Evolutionary conservation across 345 rosid genomes (phyloP), one percentile per base, ranked within the genome.

Genomic region (Aethionema arabicum): DNA sequence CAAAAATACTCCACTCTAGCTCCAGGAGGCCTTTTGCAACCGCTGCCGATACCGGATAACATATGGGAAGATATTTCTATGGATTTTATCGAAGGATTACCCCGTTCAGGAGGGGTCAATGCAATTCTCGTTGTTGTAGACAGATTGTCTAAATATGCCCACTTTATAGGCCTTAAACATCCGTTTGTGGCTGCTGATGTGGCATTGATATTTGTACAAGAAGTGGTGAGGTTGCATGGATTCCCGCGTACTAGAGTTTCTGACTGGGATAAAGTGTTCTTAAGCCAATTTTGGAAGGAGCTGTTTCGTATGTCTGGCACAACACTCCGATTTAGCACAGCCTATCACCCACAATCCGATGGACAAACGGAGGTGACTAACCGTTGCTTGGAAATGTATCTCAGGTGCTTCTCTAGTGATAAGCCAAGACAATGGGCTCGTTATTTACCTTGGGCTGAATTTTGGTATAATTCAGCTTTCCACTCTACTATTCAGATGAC

Each of bases 41-140:
- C 16, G 2, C 21, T n/a, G 5, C 15, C 48, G 1, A 43, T 43
- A n/a, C 21, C 45, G 45, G 45, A 43, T 2, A 43, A 43, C 16
- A 43, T 43, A 11, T 43, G 48, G 48, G 48, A 43, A n/a, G 16
- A 43, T 14, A 0, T 43, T 7, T n/a, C 16, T 15, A 43, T 43
- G 15, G 48, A 43, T 4, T 43, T 43, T 43, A 13, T 43, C 8
- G 48, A 43, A n/a, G 48, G 48, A 2, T 13, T 43, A 15, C 48
- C 48, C 8, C 21, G 6, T 3, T 43, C 48, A 0, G 2, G 2
- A 2, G 48, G 48, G 5, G 4, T 11, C 21, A 14, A 43, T 43
- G 15, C 4, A 4, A 13, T 43, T 4, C 3, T 63, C n/a, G 67
- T 63, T 12, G 67, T 63, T 7, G 58, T 63, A 6, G 67, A 63